phyloP scores from a whole-genome alignment of 768 basidiomycete genomes.

The Suillus lakei region DNA sequence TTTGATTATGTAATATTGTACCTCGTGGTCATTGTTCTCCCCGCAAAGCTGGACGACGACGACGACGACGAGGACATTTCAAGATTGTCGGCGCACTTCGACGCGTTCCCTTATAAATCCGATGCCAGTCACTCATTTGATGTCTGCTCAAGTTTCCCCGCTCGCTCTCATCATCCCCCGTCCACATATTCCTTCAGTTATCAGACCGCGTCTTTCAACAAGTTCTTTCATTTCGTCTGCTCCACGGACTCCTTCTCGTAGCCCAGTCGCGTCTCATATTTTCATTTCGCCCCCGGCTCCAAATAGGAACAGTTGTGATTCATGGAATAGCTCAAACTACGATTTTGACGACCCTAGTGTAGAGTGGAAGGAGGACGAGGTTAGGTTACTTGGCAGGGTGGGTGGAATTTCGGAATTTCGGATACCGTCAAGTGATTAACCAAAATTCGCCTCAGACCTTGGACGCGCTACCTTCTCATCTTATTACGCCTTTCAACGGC shows the following conservation, averaged over 20 bases:
- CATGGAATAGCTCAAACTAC: slow-evolving; percentile 82
- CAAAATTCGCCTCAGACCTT: slow-evolving; percentile 58
- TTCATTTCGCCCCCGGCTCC: slow-evolving; percentile 49
- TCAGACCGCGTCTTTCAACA: slow-evolving; percentile 50
- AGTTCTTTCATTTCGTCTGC: slow-evolving; percentile 38
- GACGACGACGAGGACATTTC: slow-evolving; percentile 1
- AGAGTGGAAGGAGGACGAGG: slow-evolving; percentile 79
- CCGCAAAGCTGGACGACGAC: background rate
- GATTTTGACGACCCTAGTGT: slow-evolving; percentile 64
- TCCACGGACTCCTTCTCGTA: slow-evolving; percentile 65
- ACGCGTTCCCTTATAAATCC: background rate
- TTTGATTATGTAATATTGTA: background rate
- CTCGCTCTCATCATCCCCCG: slow-evolving; percentile 68
- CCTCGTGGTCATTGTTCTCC: slow-evolving; percentile 1
- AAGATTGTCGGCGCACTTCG: slow-evolving; percentile 1
- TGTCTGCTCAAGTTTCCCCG: slow-evolving; percentile 52
- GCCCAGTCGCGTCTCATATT: slow-evolving; percentile 57
- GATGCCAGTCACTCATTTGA: slow-evolving; percentile 58
- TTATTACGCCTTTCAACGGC: slow-evolving; percentile 88
- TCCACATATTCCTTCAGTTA: slow-evolving; percentile 50
- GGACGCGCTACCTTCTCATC: slow-evolving; percentile 80
- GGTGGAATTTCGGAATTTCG: slow-evolving; percentile 30
- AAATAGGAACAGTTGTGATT: slow-evolving; percentile 73
- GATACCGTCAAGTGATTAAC: background rate
- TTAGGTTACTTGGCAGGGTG: slow-evolving; percentile 69